Conservation (phyloP, 2,329 filamentous ascomycete genomes). For the Cercospora sp. region DNA sequence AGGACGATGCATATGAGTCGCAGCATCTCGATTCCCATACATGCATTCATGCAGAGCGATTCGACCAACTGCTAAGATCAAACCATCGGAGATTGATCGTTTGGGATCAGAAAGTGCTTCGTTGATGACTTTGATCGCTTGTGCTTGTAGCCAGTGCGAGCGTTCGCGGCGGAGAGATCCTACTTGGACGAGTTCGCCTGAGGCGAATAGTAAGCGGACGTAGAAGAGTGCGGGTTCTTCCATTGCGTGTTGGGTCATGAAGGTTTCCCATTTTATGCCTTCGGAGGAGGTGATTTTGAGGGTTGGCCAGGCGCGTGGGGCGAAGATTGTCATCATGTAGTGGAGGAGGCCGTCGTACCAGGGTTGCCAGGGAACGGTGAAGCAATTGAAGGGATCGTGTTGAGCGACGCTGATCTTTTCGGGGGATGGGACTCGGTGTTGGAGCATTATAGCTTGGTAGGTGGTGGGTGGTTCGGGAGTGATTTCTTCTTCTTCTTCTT, state of each 20-base stretch:
- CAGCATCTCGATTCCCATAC: slow-evolving; percentile 36
- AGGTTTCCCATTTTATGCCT: slow-evolving; percentile 36
- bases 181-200: slow-evolving; percentile 35
- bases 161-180: slow-evolving; percentile 24
- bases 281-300: slow-evolving; percentile 33
- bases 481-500: background rate
- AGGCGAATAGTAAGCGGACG: slow-evolving; percentile 37
- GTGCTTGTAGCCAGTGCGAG: slow-evolving; percentile 31
- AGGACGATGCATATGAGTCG: slow-evolving; percentile 35
- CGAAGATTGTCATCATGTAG: slow-evolving; percentile 39
- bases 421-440: background rate
- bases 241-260: slow-evolving; percentile 37
- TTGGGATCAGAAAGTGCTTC: slow-evolving; percentile 27
- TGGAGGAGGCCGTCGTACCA: slow-evolving; percentile 37
- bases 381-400: slow-evolving; percentile 37
- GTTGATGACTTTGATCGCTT: slow-evolving; percentile 34
- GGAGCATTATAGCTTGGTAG: background rate
- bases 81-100: slow-evolving; percentile 27
- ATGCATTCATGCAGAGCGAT: slow-evolving; percentile 39
- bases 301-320: slow-evolving; percentile 37
- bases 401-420: background rate
- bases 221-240: slow-evolving; percentile 38
- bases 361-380: slow-evolving; percentile 33
- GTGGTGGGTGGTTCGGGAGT: background rate
- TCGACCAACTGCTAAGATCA: slow-evolving; percentile 37